phyloP scores from a whole-genome alignment of 148 eudicot genomes.

The Tetragonia tetragonoides region DNA sequence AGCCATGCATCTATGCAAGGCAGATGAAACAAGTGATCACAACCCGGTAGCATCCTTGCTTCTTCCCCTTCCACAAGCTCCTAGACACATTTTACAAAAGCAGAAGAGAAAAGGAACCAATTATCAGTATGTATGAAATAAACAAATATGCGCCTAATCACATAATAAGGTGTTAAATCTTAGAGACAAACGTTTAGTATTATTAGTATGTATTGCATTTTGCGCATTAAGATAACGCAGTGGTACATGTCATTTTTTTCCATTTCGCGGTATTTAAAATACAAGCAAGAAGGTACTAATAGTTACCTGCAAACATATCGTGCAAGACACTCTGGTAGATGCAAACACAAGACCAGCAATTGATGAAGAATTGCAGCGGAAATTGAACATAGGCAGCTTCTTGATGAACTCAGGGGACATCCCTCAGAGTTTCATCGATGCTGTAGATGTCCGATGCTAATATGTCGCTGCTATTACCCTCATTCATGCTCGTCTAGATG shows the following conservation, averaged over 20 bases:
- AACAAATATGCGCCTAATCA: not conserved
- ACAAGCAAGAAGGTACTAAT: no score
- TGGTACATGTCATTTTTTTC: no score
- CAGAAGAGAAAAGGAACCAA: not conserved
- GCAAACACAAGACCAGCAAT: not conserved
- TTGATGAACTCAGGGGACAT: slow-evolving; percentile 26
- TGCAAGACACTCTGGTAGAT: slow-evolving; percentile 22
- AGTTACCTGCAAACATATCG: slow-evolving; percentile 49
- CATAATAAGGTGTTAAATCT: not conserved
- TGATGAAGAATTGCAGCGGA: slow-evolving; percentile 17
- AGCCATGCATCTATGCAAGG: slow-evolving; percentile 46
- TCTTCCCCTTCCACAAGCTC: slow-evolving; percentile 34
- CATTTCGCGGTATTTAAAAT: not conserved
- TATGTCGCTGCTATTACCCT: slow-evolving; percentile 10
- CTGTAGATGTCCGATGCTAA: slow-evolving; percentile 30
- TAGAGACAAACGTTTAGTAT: no score
- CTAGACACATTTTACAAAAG: slow-evolving; percentile 5
- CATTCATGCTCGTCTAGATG: slow-evolving; percentile 30
- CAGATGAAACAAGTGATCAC: slow-evolving; percentile 43
- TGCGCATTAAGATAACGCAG: no score
- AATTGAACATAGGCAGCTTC: slow-evolving; percentile 29
- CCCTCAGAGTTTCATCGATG: slow-evolving; percentile 34
- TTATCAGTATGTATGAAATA: not conserved
- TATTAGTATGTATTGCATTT: no score
- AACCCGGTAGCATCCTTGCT: slow-evolving; percentile 34